Percentiles rank a stretch among this genome's conserved stretches.
These are phyloP conservation scores for Nakataea oryzae DNA, from an alignment of 2,329 filamentous ascomycete species.

Conservation along the genomic window DNA sequence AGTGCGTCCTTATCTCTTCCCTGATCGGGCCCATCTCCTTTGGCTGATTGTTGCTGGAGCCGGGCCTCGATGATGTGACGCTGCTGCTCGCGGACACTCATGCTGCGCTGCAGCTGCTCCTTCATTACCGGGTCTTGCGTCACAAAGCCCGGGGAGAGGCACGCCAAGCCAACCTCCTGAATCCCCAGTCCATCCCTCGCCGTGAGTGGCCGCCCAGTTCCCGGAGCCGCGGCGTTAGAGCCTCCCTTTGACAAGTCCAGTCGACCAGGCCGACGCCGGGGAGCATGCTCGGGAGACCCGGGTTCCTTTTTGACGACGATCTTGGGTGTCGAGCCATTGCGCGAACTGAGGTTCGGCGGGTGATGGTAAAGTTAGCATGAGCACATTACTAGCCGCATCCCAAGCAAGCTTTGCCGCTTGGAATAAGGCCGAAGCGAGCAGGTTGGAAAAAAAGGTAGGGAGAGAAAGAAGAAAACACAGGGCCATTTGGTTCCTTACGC, in stretches of 20 bases:
- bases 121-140: conserved; percentile 96
- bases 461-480: conserved; percentile 10
- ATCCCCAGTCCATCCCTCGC: conserved; percentile 71
- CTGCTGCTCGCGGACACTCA: conserved; percentile 89
- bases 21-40: conserved; percentile 54
- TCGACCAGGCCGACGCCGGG: conserved; percentile 65
- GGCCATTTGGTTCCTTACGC: conserved; percentile 34
- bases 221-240: conserved; percentile 36
- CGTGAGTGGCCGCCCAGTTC: conserved; percentile 64
- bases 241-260: conserved; percentile 66
- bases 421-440: neutral
- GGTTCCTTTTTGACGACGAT: conserved; percentile 97
- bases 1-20: conserved; percentile 39
- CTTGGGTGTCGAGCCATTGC: conserved; percentile 52
- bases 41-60: conserved; percentile 77
- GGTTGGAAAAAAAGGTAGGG: conserved; percentile 2
- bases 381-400: too few species aligned
- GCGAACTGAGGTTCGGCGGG: conserved; percentile 25
- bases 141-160: conserved; percentile 88
- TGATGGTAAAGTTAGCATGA: conserved; percentile 6
- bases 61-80: conserved; percentile 89
- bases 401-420: too few species aligned
- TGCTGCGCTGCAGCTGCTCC: conserved; percentile 86
- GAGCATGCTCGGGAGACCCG: conserved; percentile 69
- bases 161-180: conserved; percentile 88